Base-by-base conservation (phyloP, 2,329 filamentous ascomycete genomes). In the Ceratocystis destructans region DNA sequence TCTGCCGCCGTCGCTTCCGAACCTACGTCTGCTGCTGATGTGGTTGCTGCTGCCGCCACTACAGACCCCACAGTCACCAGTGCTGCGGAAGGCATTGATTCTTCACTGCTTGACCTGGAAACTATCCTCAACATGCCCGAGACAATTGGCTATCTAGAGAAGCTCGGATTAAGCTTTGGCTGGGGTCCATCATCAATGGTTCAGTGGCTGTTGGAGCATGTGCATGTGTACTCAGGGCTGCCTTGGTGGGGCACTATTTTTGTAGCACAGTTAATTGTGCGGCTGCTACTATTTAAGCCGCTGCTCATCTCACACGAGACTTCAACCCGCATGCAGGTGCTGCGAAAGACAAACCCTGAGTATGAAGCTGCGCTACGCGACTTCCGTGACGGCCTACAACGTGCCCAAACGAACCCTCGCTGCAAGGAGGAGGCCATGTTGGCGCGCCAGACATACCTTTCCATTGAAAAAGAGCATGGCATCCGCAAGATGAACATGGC, bases 91-190 rank as follows among this genome's bases (percentile, higher is more conserved):
- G 55, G 10, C 65, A 45, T 67, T 65, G 64, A 64, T 28, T 68
- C 71, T 55, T 68, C 45, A 41, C 61, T 15, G 65, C 59, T 68
- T 70, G 62, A 75, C 70, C 70, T 77, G 66, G 70, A 72, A 63
- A 70, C 73, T 48, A 73, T 76, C 63, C 70, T 85, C 68, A 77
- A 82, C 69, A 83, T 90, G 69, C 84, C 88, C 45, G 88, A 93
- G 72, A 80, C 84, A 63, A 83, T 96, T 67, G 94, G 94, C 69
- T 96, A 92, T 72, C 79, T 99, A 67, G 84, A 89, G 71, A 81
- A 84, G 5, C 79, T 97, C 10, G 94, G 94, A 2, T 78, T 99
- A 25, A 89, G 97, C 71, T 97, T 87, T 72, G 91, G 93, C 73
- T 92, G 79, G 78, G 93, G 93, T 17, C 84, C 89, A 4, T 89